Conservation (phyloP, 768 basidiomycete species). For the Peribolospora baueri region DNA sequence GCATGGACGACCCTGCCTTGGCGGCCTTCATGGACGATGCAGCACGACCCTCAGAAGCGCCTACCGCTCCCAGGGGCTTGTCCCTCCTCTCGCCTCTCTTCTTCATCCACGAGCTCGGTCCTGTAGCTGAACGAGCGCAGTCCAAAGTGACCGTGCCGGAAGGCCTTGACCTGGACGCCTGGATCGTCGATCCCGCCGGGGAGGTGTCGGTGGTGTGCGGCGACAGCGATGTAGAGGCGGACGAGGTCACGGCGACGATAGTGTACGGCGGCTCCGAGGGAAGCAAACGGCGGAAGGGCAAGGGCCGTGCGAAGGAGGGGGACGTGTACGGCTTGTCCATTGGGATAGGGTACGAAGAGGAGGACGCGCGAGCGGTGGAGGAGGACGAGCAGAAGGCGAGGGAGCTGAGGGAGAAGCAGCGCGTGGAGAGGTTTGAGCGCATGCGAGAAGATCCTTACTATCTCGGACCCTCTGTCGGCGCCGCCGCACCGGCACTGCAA, state of each 20-base stretch:
- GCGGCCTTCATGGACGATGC: background rate
- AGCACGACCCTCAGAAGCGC: background rate
- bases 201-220: slow-evolving; percentile 8
- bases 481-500: slow-evolving; percentile 20
- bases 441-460: slow-evolving; percentile 78
- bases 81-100: slow-evolving; percentile 65
- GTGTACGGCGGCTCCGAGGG: slow-evolving; percentile 16
- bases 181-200: slow-evolving; percentile 27
- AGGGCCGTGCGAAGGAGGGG: slow-evolving; percentile 8
- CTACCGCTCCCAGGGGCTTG: slow-evolving; percentile 50
- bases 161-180: slow-evolving; percentile 59
- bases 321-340: background rate
- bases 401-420: slow-evolving; percentile 32
- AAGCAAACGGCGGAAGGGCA: slow-evolving; percentile 1
- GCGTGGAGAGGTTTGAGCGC: slow-evolving; percentile 48
- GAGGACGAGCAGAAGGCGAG: slow-evolving; percentile 12
- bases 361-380: slow-evolving; percentile 29
- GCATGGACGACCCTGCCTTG: background rate
- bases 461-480: slow-evolving; percentile 35
- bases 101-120: slow-evolving; percentile 51
- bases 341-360: slow-evolving; percentile 21
- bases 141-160: slow-evolving; percentile 55
- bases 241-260: slow-evolving; percentile 16
- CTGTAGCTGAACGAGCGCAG: slow-evolving; percentile 60
- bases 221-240: slow-evolving; percentile 14